A percentile compares a stretch with the other conserved stretches of the same genome.
phyloP scores from a whole-genome alignment of 257 asterid species.

The Orobanche coerulescens region DNA sequence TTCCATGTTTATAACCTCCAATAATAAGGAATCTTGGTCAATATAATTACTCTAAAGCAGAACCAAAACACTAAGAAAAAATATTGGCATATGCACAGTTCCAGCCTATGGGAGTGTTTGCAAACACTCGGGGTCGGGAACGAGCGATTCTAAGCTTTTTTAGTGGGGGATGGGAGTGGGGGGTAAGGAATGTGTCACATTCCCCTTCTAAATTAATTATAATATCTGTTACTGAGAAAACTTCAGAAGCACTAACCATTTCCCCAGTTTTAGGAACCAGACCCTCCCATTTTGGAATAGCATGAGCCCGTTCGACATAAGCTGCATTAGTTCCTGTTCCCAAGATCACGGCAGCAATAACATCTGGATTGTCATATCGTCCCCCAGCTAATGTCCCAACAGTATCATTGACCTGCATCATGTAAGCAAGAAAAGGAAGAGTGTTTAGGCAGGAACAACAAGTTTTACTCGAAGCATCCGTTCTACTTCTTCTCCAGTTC shows the following conservation, averaged over 20 bases:
- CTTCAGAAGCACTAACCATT: conserved; percentile 42
- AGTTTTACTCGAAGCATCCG: too few species aligned
- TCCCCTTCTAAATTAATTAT: too few species aligned
- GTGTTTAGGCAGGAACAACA: too few species aligned
- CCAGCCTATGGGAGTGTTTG: too few species aligned
- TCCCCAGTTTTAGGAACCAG: conserved; percentile 64
- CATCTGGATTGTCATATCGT: conserved; percentile 53
- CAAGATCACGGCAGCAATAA: conserved; percentile 75
- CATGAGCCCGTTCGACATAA: conserved; percentile 71
- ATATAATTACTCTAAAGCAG: background rate
- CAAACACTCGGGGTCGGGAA: too few species aligned
- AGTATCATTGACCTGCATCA: conserved; percentile 72
- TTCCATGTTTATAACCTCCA: conserved; percentile 91
- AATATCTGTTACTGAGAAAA: background rate
- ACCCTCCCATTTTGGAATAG: conserved; percentile 81
- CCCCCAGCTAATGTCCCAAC: conserved; percentile 94
- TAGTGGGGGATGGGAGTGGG: too few species aligned
- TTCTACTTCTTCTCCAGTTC: too few species aligned
- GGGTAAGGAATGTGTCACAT: too few species aligned
- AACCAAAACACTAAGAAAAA: too few species aligned
- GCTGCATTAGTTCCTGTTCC: conserved; percentile 98
- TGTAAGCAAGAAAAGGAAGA: too few species aligned
- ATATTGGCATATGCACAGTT: too few species aligned
- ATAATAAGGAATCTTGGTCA: conserved; percentile 9
- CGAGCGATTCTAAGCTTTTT: too few species aligned